Base-by-base conservation (phyloP, 1,139 yeast genomes). In the Meyerozyma guilliermondii region DNA sequence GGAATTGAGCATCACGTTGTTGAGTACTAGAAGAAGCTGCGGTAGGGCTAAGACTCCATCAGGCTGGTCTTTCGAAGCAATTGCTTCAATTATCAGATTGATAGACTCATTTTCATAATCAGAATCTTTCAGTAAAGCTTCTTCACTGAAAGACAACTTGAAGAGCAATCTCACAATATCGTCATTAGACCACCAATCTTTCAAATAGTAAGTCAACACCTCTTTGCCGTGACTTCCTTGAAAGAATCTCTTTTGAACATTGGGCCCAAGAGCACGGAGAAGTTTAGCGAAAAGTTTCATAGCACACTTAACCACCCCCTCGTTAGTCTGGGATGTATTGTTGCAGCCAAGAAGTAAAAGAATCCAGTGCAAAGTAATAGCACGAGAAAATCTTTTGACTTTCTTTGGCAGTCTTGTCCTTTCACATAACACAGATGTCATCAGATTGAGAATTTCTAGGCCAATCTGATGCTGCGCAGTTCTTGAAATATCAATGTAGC, bases 291-390 rank as follows among this genome's bases (percentile, higher is more conserved):
- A 57, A 9, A 85, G 58, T 16, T 74, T 65, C 8, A 84, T 54
- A 0, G 80, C 76, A 45, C 72, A 60, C 29, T 66, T 62, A 1
- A 78, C 74, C 5, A 78, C 74, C 10, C 63, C 60, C 5, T 68
- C 63, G 2, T 64, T 48, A 34, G 48, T 45, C 27, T 43, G 26
- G 5, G 46, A 35, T 23, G 39, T 29, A 40, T 44, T 16, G 39
- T 67, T 65, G 38, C 52, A 59, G 36, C 74, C 72, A 31, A 86
- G 54, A 3, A 83, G 58, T 27, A 83, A 60, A n/a, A 85, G 58
- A 2, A 82, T 64, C 84, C 89, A 81, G 55, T 83, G 84, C 4
- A 81, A 71, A 1, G 87, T 77, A 6, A 84, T 70, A 0, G 84
- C 69, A 39, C 80, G 68, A 10, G 81, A 71, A 37, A 83, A 66